phyloP scores from a whole-genome alignment of 2,329 filamentous ascomycete species.

The Fusarium subglutinans region DNA sequence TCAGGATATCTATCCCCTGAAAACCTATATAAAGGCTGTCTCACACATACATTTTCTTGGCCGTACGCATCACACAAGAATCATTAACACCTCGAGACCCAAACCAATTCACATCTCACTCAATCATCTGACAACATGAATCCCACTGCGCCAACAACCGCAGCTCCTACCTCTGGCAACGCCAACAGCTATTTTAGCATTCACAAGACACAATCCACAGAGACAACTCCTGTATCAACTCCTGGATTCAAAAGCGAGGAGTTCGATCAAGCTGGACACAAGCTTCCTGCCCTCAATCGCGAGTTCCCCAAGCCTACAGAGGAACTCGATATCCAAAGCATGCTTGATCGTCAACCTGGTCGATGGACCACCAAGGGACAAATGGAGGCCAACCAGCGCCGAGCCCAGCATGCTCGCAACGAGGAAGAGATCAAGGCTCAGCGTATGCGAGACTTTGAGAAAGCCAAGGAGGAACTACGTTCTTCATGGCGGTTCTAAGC shows the following conservation, averaged over 20 bases:
- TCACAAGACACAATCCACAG: constrained; percentile 37
- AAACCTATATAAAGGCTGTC: neutral
- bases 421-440: constrained; percentile 47
- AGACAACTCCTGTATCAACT: constrained; percentile 35
- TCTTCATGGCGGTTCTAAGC: constrained; percentile 35
- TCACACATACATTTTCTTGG: neutral
- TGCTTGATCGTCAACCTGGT: constrained; percentile 55
- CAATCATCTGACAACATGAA: constrained; percentile 15
- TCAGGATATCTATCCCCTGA: neutral
- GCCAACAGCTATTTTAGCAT: constrained; percentile 28
- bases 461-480: constrained; percentile 58
- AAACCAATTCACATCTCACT: neutral
- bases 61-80: neutral
- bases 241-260: constrained; percentile 31
- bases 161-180: constrained; percentile 25
- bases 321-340: constrained; percentile 54
- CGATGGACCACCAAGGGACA: constrained; percentile 53
- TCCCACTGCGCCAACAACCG: constrained; percentile 17
- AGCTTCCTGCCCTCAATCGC: constrained; percentile 49
- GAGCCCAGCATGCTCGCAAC: constrained; percentile 27
- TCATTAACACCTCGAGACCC: neutral
- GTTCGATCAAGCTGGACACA: constrained; percentile 16
- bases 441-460: constrained; percentile 54
- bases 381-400: constrained; percentile 46
- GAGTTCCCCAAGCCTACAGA: constrained; percentile 53